phyloP scores from a whole-genome alignment of 352 stramenopile genomes.

The Pythium brachiatum region DNA sequence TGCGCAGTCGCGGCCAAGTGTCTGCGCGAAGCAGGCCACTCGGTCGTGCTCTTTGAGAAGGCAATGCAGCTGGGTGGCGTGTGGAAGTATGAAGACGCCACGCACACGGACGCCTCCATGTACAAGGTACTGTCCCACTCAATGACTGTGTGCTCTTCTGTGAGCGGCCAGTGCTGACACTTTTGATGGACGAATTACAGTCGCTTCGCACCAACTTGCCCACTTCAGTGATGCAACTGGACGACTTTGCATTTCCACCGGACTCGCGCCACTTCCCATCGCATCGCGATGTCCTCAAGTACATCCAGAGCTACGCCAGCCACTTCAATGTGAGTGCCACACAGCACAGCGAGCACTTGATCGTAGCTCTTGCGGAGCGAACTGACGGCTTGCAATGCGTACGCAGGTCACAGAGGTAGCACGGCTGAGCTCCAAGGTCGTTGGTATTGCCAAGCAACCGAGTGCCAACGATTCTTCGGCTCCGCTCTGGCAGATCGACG shows the following conservation, averaged over 20 bases:
- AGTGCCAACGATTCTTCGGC: not conserved
- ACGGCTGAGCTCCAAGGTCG: conserved; percentile 52
- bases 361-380: not conserved
- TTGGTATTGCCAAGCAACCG: conserved; percentile 39
- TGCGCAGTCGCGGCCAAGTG: conserved; percentile 64
- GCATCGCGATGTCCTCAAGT: conserved; percentile 58
- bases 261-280: conserved; percentile 53
- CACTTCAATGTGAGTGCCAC: conserved; percentile 32
- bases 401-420: conserved; percentile 40
- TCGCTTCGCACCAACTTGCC: conserved; percentile 80
- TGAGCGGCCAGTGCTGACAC: not conserved
- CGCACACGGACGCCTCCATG: conserved; percentile 49
- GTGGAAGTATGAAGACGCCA: conserved; percentile 72
- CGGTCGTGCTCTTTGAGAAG: conserved; percentile 77
- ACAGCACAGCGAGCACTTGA: not conserved
- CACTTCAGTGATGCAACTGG: conserved; percentile 77
- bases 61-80: conserved; percentile 55
- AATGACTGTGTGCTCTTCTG: not conserved
- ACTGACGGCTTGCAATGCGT: not conserved
- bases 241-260: conserved; percentile 62
- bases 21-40: conserved; percentile 59
- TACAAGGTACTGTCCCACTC: conserved; percentile 46
- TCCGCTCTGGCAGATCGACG: conserved; percentile 35
- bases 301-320: conserved; percentile 65
- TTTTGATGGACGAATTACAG: conserved; percentile 21